Base-by-base conservation (phyloP, 176 grass and related monocot genomes). In the Eragrostis curvula region DNA sequence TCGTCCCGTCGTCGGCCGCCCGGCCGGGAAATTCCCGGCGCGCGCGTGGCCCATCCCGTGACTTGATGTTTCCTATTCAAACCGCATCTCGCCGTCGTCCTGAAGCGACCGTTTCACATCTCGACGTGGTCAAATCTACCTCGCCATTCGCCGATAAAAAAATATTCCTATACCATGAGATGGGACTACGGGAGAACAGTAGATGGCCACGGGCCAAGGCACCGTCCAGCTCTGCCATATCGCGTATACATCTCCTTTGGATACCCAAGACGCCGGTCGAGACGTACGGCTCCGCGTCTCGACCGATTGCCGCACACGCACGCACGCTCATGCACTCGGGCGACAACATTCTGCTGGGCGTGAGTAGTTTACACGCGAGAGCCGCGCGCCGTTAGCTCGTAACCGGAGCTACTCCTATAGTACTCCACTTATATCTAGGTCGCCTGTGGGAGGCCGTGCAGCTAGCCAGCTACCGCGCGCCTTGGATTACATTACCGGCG, bases 11-110 rank as follows among this genome's bases (percentile, higher is more conserved):
- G 51, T n/a, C n/a, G n/a, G n/a, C n/a, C n/a, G n/a, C 47, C 77
- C n/a, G n/a, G 24, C 28, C 78, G 79, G 76, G 3, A 79, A 77
- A 36, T 62, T 81, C 70, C 78, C 47, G 69, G 42, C 40, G n/a
- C 12, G 42, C 40, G n/a, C 12, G 5, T 68, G 20, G 9, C 52
- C 64, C 24, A n/a, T 8, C 63, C 47, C 40, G 21, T 71, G 48
- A 84, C 45, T 43, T 41, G 81, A 74, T 79, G 81, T 49, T 43
- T 73, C 75, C 81, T 75, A n/a, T 88, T 79, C 75, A 61, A 36
- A 80, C 68, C 68, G 44, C 81, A 15, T 74, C 28, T 24, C 50
- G 29, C n/a, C 63, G 41, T 88, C 29, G 10, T 9, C 53, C 16
- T 68, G 75, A 74, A 74, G 68, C 75, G 60, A 88, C 67, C 36